Conservation (phyloP, 257 asterid species). For the Solanum habrochaites region DNA sequence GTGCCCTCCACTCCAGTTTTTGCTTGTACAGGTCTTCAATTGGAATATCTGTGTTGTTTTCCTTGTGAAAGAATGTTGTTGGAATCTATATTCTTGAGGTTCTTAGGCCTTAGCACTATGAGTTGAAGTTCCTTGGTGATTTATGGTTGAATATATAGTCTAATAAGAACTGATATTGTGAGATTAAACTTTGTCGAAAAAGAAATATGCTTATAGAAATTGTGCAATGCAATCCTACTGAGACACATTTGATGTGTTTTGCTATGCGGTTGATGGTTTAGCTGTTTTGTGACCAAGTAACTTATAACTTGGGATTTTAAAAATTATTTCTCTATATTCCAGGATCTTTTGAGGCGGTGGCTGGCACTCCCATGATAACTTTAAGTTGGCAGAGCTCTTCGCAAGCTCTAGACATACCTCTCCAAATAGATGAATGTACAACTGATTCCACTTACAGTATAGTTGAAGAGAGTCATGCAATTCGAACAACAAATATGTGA, state of each 20-base stretch:
- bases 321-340: not conserved
- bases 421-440: constrained; percentile 19
- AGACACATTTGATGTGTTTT: not conserved
- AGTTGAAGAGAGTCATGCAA: constrained; percentile 15
- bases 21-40: not conserved
- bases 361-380: constrained; percentile 47
- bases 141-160: not conserved
- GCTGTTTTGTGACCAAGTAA: not conserved
- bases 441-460: constrained; percentile 12
- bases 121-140: not conserved
- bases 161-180: not conserved
- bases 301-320: not conserved
- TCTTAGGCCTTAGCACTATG: not conserved
- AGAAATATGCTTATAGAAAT: not conserved
- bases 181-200: not conserved
- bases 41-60: not conserved
- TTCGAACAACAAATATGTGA: constrained; percentile 17
- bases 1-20: not conserved
- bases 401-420: constrained; percentile 24
- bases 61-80: not conserved
- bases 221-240: not conserved
- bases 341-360: constrained; percentile 78
- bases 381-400: constrained; percentile 33
- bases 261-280: not conserved
- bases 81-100: not conserved